Percentiles rank a stretch among this genome's conserved stretches.
These are phyloP conservation scores for Globisporangium yorkense DNA, from an alignment of 352 stramenopile genomes.

Conservation along the genomic window DNA sequence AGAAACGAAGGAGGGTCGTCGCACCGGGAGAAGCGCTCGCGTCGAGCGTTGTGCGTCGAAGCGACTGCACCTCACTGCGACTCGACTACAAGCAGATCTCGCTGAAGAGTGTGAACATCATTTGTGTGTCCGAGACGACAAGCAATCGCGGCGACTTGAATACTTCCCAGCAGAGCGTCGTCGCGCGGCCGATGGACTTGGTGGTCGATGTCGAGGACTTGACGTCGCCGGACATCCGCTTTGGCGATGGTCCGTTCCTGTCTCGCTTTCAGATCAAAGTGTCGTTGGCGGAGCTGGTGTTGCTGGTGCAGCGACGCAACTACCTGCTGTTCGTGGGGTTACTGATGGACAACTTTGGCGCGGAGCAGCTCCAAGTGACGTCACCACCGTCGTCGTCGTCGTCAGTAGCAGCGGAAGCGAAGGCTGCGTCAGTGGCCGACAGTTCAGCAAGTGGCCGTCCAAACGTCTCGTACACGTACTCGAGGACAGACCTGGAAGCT, in stretches of 20 bases:
- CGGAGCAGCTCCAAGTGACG: slow-evolving; percentile 37
- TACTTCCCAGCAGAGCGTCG: slow-evolving; percentile 7
- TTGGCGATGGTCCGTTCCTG: slow-evolving; percentile 32
- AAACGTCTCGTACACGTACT: slow-evolving; percentile 66
- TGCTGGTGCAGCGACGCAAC: slow-evolving; percentile 21
- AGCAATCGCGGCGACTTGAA: background rate
- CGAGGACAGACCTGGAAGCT: slow-evolving; percentile 54
- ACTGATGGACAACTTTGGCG: slow-evolving; percentile 69
- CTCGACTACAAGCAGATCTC: slow-evolving; percentile 34
- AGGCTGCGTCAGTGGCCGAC: background rate
- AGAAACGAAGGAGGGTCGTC: slow-evolving; percentile 26
- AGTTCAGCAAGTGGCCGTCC: slow-evolving; percentile 35
- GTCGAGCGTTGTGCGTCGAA: slow-evolving; percentile 33
- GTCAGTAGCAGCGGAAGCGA: background rate
- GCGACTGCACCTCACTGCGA: slow-evolving; percentile 18
- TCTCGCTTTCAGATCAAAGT: slow-evolving; percentile 54
- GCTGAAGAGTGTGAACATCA: slow-evolving; percentile 54
- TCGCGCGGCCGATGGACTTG: slow-evolving; percentile 40
- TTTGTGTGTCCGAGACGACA: slow-evolving; percentile 16
- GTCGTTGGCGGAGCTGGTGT: slow-evolving; percentile 19
- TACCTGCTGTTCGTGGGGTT: slow-evolving; percentile 68
- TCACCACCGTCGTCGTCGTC: background rate
- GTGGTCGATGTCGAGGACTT: slow-evolving; percentile 68
- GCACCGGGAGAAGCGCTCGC: slow-evolving; percentile 16
- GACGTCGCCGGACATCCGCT: slow-evolving; percentile 34